Evolutionary conservation across 202 grass and related monocot genomes (phyloP).

Genomic region (Digitaria exilis): DNA sequence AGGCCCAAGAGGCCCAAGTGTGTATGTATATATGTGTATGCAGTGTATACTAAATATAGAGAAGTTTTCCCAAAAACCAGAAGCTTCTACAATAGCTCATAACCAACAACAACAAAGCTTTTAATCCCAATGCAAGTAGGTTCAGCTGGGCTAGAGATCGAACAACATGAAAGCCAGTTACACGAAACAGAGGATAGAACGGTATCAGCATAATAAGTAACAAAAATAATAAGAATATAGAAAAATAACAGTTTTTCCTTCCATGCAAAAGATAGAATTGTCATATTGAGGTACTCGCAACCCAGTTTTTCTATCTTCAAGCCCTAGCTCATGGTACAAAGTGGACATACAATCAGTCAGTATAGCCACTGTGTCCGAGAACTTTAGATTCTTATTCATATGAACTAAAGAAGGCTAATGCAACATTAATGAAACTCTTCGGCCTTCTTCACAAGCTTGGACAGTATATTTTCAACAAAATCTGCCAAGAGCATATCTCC

Average conservation of each 20-base stretch:
- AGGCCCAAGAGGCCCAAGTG: too few relatives aligned
- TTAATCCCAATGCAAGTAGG: background rate
- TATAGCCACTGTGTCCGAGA: background rate
- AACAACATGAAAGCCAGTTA: background rate
- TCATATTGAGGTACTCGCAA: background rate
- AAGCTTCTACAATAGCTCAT: too few relatives aligned
- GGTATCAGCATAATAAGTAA: background rate
- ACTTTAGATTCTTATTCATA: background rate
- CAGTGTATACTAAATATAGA: too few relatives aligned
- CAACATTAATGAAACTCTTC: background rate
- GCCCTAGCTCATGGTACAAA: background rate
- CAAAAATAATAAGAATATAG: background rate
- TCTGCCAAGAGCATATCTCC: slow-evolving; percentile 5
- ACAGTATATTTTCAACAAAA: background rate
- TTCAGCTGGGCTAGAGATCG: background rate
- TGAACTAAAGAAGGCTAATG: background rate
- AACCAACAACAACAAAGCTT: background rate
- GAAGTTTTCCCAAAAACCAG: too few relatives aligned
- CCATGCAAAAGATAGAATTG: background rate
- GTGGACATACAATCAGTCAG: background rate
- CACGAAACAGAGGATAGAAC: background rate
- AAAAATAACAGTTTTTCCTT: background rate
- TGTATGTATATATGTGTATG: too few relatives aligned
- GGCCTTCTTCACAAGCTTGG: background rate
- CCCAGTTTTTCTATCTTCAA: background rate